Conservation (phyloP, 768 basidiomycete genomes). For the Hortiboletus flavorubellus region DNA sequence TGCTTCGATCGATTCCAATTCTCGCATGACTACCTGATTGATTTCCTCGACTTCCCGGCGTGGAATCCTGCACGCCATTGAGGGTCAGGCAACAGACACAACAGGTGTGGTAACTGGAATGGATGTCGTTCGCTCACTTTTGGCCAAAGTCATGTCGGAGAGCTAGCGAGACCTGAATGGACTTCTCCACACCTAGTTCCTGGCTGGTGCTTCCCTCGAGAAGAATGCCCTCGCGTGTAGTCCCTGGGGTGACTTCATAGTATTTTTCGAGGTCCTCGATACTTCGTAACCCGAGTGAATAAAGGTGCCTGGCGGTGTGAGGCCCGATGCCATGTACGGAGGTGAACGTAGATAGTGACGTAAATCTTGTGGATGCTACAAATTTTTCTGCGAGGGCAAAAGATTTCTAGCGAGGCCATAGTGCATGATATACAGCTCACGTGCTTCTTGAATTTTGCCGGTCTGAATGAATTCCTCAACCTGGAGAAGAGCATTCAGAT, state of each 20-base stretch:
- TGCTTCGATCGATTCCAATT: slow-evolving; percentile 56
- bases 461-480: slow-evolving; percentile 58
- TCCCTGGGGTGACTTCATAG: slow-evolving; percentile 43
- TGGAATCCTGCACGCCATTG: slow-evolving; percentile 50
- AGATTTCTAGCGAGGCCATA: background rate
- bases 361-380: slow-evolving; percentile 48
- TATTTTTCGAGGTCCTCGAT: slow-evolving; percentile 66
- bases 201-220: slow-evolving; percentile 14
- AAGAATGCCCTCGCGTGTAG: slow-evolving; percentile 28
- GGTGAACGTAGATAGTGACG: slow-evolving; percentile 54
- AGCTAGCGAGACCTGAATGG: slow-evolving; percentile 57
- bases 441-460: slow-evolving; percentile 58
- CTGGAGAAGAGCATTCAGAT: slow-evolving; percentile 31
- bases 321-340: slow-evolving; percentile 75
- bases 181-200: slow-evolving; percentile 32
- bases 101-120: background rate
- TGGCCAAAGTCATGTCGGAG: slow-evolving; percentile 55
- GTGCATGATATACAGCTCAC: slow-evolving; percentile 28
- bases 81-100: background rate
- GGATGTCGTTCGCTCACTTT: slow-evolving; percentile 32
- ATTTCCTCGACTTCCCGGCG: slow-evolving; percentile 79
- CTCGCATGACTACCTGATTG: slow-evolving; percentile 58
- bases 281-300: slow-evolving; percentile 61
- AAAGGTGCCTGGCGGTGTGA: slow-evolving; percentile 61
- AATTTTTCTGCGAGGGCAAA: slow-evolving; percentile 41